phyloP scores from a whole-genome alignment of 2,329 filamentous ascomycete genomes.

The Colletotrichum sp. region DNA sequence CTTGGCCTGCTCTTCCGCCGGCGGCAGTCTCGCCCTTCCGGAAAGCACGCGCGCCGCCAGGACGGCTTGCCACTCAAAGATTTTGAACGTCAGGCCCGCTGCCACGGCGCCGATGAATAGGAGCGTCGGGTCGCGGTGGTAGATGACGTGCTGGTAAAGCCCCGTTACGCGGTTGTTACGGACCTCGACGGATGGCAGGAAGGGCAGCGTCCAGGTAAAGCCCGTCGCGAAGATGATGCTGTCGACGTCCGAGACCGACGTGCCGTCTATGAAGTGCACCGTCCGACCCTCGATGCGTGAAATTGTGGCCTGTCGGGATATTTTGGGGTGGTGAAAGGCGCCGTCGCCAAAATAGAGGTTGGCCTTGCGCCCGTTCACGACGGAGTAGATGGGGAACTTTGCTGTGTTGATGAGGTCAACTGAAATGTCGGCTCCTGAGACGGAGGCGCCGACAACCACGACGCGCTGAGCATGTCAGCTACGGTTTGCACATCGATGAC shows the following conservation, averaged over 20 bases:
- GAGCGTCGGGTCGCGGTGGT: constrained; percentile 56
- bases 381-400: constrained; percentile 53
- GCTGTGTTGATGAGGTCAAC: constrained; percentile 54
- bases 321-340: constrained; percentile 64
- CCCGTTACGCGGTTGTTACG: constrained; percentile 60
- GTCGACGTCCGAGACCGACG: constrained; percentile 57
- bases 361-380: constrained; percentile 51
- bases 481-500: background rate
- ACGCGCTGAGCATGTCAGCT: constrained; percentile 47
- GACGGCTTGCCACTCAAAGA: constrained; percentile 73
- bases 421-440: constrained; percentile 68
- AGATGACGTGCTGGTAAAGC: constrained; percentile 64
- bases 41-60: constrained; percentile 63
- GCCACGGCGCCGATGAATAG: constrained; percentile 63
- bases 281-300: constrained; percentile 47
- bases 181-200: constrained; percentile 55
- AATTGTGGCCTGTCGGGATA: constrained; percentile 52
- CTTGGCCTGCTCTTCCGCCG: constrained; percentile 47
- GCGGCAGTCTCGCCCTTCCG: constrained; percentile 56
- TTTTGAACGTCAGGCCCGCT: constrained; percentile 68
- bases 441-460: constrained; percentile 67
- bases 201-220: constrained; percentile 68
- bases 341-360: constrained; percentile 62
- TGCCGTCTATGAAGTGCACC: constrained; percentile 63
- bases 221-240: constrained; percentile 71